Base-by-base conservation (phyloP, 2,329 filamentous ascomycete species). In the Cephalotrichum gorgonifer region DNA sequence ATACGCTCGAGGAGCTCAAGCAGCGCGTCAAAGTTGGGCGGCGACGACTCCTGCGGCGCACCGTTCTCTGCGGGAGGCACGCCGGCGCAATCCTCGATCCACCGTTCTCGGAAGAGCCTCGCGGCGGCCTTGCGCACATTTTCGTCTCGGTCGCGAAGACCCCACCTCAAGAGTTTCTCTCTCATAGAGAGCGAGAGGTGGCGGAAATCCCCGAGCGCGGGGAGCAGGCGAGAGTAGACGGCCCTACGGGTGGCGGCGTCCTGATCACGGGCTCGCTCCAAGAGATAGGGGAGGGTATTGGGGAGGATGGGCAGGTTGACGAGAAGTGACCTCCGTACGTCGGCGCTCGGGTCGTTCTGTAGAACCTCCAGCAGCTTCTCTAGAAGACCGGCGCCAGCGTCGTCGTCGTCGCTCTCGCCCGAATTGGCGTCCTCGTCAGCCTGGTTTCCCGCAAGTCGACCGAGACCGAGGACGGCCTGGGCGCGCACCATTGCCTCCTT, bases 131-230 rank as follows among this genome's bases (percentile, higher is more conserved):
- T 95, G 47, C 90, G 82, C 12, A 98, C 93, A 56, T 86, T 88
- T 56, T 97, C 91, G 56, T 98, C 93, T 64, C 93, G 81, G 63
- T 98, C 93, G 35, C 90, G 82, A 38, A 98, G 72, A 46, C 93
- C 93, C 93, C 93, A 98, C 35, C 93, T 81, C 26, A 98, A 76
- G 28, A 98, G 75, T 65, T 97, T 97, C 66, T 98, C 93, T 60
- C 93, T 78, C 83, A 97, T 95, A 2, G 86, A 88, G 23, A 98
- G 74, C 11, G 89, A 95, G 47, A 98, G 70, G 66, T 96, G 88
- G 48, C 93, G 81, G 67, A 98, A 98, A 66, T 98, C 93, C 12
- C 90, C 93, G 1, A 98, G 72, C 0, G 86, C 86, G 2, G 93
- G 93, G 5, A 98, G 72, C 6, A 98, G 74, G 31, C 86, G 81